These are phyloP conservation scores for Tephrocybe rancida DNA, from an alignment of 768 basidiomycete species.

Conservation along the genomic window DNA sequence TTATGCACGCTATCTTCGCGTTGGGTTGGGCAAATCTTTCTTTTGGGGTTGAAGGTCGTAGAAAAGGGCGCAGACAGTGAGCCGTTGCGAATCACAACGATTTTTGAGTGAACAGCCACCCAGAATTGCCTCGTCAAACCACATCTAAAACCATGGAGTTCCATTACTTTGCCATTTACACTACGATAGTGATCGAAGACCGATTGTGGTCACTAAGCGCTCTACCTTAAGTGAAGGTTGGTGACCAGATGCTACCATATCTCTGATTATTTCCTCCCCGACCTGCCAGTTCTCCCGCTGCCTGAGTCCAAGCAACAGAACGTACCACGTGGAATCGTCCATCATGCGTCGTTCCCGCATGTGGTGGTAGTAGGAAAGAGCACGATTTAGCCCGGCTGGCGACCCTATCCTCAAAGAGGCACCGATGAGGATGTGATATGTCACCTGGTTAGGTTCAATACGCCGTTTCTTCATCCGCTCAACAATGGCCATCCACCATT, in stretches of 20 bases:
- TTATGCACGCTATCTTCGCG: constrained; percentile 67
- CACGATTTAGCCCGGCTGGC: constrained; percentile 53
- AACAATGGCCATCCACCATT: constrained; percentile 52
- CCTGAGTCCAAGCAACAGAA: constrained; percentile 69
- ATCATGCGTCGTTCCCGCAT: constrained; percentile 54
- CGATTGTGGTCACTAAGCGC: constrained; percentile 53
- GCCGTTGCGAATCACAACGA: background rate
- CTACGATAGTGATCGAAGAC: constrained; percentile 24
- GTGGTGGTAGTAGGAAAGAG: constrained; percentile 59
- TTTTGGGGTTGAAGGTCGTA: constrained; percentile 45
- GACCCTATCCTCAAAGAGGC: constrained; percentile 59
- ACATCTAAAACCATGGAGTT: background rate
- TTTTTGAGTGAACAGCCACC: background rate
- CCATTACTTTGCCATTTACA: background rate
- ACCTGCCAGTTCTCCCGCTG: constrained; percentile 58
- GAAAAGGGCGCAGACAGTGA: background rate
- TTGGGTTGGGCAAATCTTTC: constrained; percentile 68
- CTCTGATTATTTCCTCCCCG: constrained; percentile 60
- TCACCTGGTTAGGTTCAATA: constrained; percentile 58
- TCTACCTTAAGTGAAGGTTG: constrained; percentile 46
- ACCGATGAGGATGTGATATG: constrained; percentile 79
- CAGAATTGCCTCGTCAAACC: background rate
- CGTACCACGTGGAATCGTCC: constrained; percentile 73
- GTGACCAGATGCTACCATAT: constrained; percentile 55
- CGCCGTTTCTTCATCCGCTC: constrained; percentile 58